These are phyloP conservation scores for Dictyostelium firmibasis DNA, from an alignment of 78 protist species.

Conservation along the genomic window DNA sequence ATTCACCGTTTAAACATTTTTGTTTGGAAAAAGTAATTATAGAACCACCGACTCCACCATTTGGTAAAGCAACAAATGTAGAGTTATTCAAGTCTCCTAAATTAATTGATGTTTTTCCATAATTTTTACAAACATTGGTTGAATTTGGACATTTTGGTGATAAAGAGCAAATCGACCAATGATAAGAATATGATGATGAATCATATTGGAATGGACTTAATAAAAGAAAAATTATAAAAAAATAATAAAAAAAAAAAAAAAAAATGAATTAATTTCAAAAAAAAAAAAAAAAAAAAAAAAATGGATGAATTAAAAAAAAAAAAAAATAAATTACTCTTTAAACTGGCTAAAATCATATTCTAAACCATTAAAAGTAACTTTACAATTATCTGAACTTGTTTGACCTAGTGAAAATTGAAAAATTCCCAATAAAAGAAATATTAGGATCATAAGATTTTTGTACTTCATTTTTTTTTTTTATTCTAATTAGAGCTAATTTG, in stretches of 20 bases:
- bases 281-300: too few species aligned
- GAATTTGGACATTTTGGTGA: neutral
- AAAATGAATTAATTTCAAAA: too few species aligned
- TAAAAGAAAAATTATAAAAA: neutral
- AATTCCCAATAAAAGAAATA: neutral
- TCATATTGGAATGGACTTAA: neutral
- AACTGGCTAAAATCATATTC: neutral
- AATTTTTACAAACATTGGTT: neutral
- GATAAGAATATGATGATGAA: neutral
- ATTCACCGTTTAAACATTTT: neutral
- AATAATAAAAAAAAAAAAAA: neutral
- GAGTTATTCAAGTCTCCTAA: neutral
- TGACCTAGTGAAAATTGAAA: neutral
- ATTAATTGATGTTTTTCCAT: neutral
- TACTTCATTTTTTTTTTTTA: neutral
- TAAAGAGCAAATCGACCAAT: neutral
- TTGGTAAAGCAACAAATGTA: neutral
- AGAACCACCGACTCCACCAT: neutral
- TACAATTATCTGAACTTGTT: neutral
- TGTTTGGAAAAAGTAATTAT: neutral
- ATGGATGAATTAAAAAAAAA: too few species aligned
- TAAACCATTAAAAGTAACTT: neutral
- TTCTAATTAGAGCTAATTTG: too few species aligned
- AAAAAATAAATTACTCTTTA: neutral
- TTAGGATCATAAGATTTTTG: neutral